A percentile compares a stretch with the other conserved stretches of the same genome.
phyloP scores from a whole-genome alignment of 2,329 filamentous ascomycete genomes.

The Stemphylium vesicarium region DNA sequence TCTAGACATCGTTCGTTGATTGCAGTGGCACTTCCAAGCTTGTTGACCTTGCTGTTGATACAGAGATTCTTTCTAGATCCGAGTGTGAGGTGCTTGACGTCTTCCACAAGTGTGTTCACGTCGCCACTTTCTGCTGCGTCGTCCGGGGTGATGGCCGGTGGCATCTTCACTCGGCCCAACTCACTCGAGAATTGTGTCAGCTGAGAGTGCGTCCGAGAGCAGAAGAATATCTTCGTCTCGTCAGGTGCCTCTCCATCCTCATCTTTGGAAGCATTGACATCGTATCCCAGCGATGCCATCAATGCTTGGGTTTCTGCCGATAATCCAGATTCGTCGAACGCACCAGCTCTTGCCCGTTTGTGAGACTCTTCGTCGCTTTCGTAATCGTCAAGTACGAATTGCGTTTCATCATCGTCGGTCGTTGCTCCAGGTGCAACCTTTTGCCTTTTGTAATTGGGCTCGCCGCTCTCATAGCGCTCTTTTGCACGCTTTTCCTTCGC shows the following conservation, averaged over 20 bases:
- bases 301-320: slow-evolving; percentile 78
- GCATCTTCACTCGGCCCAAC: slow-evolving; percentile 77
- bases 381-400: slow-evolving; percentile 79
- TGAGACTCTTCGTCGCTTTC: slow-evolving; percentile 65
- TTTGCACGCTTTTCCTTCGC: slow-evolving; percentile 66
- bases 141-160: slow-evolving; percentile 65
- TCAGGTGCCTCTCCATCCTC: slow-evolving; percentile 62
- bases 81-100: slow-evolving; percentile 79
- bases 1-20: slow-evolving; percentile 96
- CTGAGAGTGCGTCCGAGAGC: slow-evolving; percentile 91
- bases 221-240: slow-evolving; percentile 86
- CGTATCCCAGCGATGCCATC: slow-evolving; percentile 65
- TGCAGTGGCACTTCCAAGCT: slow-evolving; percentile 71
- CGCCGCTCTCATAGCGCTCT: slow-evolving; percentile 58
- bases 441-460: slow-evolving; percentile 55
- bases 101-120: slow-evolving; percentile 56
- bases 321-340: slow-evolving; percentile 55
- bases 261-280: slow-evolving; percentile 47
- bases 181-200: slow-evolving; percentile 87
- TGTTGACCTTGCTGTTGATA: slow-evolving; percentile 83
- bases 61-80: slow-evolving; percentile 88
- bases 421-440: slow-evolving; percentile 21
- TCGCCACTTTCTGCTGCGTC: slow-evolving; percentile 13
- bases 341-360: slow-evolving; percentile 20
- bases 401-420: slow-evolving; percentile 59